Base-by-base conservation (phyloP, 148 eudicot species). In the Hydrangea macrophylla region DNA sequence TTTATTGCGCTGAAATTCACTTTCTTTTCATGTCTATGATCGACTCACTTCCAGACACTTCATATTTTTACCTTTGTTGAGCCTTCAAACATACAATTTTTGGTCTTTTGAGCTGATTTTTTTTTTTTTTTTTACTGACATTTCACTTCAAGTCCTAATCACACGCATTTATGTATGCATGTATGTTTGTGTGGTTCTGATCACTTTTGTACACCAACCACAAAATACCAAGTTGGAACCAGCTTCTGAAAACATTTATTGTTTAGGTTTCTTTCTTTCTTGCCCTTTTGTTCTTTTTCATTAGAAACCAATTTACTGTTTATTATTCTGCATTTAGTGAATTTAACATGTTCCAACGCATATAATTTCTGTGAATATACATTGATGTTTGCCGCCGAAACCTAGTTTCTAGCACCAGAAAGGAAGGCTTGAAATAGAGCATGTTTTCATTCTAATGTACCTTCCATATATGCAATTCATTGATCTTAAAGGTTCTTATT, bases 241-340 rank as follows among this genome's bases (percentile, higher is more conserved):
- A 60, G 30, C 28, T 7, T 24, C 24, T 67, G 70, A 25, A 39
- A 35, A 54, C 70, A 55, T 67, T 67, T 67, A 54, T 24, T 55
- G 60, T 12, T 25, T 7, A 54, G 22, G 26, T 27, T 44, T n/a
- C 27, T 24, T 50, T 1, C 33, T 12, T 20, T 7, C 23, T n/a
- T n/a, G n/a, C 2, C 17, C 23, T 48, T 18, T 48, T 48, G 17
- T 15, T 11, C 11, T 50, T 50, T 13, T 40, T 35, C 9, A 26
- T 54, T 22, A 1, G 15, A 48, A 17, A 15, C 2, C 2, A 24
- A 39, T 7, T n/a, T 45, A n/a, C n/a, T n/a, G n/a, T 7, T 6
- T 3, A 24, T 32, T 23, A 13, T 35, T 32, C 30, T 13, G 1
- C 31, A 5, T 65, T 35, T 54, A 25, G 8, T 54, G 59, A 67